These are phyloP conservation scores for Diaporthe humulicola DNA, from an alignment of 2,329 filamentous ascomycete species.

Conservation along the genomic window DNA sequence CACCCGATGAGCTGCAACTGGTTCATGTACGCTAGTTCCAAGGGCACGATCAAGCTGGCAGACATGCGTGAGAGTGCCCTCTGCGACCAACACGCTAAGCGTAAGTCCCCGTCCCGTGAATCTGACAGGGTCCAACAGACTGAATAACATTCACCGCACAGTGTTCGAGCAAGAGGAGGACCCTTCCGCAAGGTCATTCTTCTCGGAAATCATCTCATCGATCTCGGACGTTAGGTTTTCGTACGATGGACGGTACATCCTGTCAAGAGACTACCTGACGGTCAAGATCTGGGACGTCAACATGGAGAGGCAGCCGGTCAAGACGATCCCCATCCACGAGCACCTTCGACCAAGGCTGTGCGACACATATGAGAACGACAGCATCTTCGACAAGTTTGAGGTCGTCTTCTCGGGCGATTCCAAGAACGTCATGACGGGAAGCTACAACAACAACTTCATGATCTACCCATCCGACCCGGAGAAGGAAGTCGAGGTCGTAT, in stretches of 20 bases:
- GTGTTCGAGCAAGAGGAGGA: conserved; percentile 99
- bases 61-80: conserved; percentile 98
- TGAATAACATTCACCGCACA: conserved; percentile 53
- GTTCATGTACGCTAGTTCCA: conserved; percentile 99
- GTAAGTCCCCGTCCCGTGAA: conserved; percentile 64
- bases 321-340: conserved; percentile 99
- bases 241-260: conserved; percentile 94
- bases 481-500: conserved; percentile 95
- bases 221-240: conserved; percentile 99
- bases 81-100: conserved; percentile 95
- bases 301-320: conserved; percentile 97
- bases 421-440: conserved; percentile 99
- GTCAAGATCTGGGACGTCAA: conserved; percentile 99
- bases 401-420: conserved; percentile 98
- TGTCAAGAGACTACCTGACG: conserved; percentile 97
- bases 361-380: conserved; percentile 99
- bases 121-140: conserved; percentile 33
- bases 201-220: conserved; percentile 99
- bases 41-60: conserved; percentile 98
- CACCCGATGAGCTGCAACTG: conserved; percentile 98
- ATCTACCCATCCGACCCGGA: conserved; percentile 97
- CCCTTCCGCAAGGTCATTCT: conserved; percentile 95
- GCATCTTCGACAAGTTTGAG: conserved; percentile 99
- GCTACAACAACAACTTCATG: conserved; percentile 99
- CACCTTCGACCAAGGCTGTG: conserved; percentile 94